A percentile compares a stretch with the other conserved stretches of the same genome.
Evolutionary conservation across 1,284 basidiomycete species (phyloP).

Genomic region (Moniliella sp.): DNA sequence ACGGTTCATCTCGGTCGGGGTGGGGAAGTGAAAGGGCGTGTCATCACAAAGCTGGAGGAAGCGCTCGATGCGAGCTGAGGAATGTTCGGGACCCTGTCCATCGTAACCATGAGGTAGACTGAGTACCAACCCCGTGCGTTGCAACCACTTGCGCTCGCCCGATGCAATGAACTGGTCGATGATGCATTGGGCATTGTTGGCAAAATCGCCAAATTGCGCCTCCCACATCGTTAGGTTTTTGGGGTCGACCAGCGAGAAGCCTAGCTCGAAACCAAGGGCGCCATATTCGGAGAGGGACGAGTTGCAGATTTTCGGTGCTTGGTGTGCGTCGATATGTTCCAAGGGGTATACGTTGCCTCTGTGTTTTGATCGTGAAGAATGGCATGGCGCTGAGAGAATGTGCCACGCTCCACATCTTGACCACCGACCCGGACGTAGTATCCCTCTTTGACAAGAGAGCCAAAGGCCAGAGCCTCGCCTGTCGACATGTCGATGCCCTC

Average conservation of each 20-base stretch:
- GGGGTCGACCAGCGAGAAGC: slow-evolving; percentile 59
- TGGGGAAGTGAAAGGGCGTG: slow-evolving; percentile 61
- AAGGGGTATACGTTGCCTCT: slow-evolving; percentile 48
- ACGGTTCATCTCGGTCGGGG: slow-evolving; percentile 66
- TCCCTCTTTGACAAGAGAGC: slow-evolving; percentile 56
- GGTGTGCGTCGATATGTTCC: slow-evolving; percentile 59
- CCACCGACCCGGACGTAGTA: slow-evolving; percentile 63
- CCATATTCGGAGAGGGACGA: slow-evolving; percentile 10
- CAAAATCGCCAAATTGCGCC: slow-evolving; percentile 70
- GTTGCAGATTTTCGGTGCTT: slow-evolving; percentile 77
- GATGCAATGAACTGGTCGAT: slow-evolving; percentile 69
- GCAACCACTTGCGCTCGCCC: slow-evolving; percentile 44
- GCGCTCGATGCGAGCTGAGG: slow-evolving; percentile 51
- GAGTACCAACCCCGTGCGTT: slow-evolving; percentile 12
- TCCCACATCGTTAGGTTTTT: slow-evolving; percentile 66
- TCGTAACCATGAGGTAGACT: slow-evolving; percentile 37
- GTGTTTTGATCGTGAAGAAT: slow-evolving; percentile 69
- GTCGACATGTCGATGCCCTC: slow-evolving; percentile 63
- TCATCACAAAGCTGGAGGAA: slow-evolving; percentile 1
- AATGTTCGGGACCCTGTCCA: slow-evolving; percentile 68
- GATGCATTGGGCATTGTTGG: slow-evolving; percentile 59
- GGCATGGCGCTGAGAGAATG: slow-evolving; percentile 44
- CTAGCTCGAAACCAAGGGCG: slow-evolving; percentile 53
- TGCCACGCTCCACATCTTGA: slow-evolving; percentile 51
- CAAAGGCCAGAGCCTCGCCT: slow-evolving; percentile 69